Percentiles rank a stretch among this genome's conserved stretches.
Conservation (phyloP, 345 rosid genomes). For the Euphorbia tirucalli region DNA sequence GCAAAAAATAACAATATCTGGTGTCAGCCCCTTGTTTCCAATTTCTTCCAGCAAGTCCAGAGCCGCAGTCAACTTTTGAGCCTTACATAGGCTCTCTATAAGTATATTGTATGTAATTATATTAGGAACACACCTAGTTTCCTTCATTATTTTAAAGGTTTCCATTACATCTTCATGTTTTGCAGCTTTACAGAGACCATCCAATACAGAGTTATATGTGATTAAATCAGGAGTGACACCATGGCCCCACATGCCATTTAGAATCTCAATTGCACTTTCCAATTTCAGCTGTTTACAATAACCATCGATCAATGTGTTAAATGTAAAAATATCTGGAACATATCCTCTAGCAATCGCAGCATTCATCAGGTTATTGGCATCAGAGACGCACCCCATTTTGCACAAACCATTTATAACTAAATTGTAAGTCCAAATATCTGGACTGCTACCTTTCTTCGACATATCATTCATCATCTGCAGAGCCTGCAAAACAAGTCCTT, state of each 20-base stretch:
- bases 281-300: slow-evolving; percentile 70
- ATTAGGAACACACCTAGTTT: slow-evolving; percentile 74
- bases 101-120: slow-evolving; percentile 73
- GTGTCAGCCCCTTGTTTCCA: slow-evolving; percentile 47
- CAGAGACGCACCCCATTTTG: slow-evolving; percentile 86
- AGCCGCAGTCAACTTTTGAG: slow-evolving; percentile 59
- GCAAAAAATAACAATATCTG: slow-evolving; percentile 62
- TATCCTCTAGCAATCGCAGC: slow-evolving; percentile 68
- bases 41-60: slow-evolving; percentile 58
- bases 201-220: slow-evolving; percentile 81
- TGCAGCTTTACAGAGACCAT: slow-evolving; percentile 83
- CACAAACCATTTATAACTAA: slow-evolving; percentile 75
- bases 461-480: slow-evolving; percentile 66
- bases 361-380: slow-evolving; percentile 64
- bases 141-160: slow-evolving; percentile 60
- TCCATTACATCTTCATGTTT: slow-evolving; percentile 80
- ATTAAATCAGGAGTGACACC: slow-evolving; percentile 74
- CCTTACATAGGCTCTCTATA: slow-evolving; percentile 83
- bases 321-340: slow-evolving; percentile 75
- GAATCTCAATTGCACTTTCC: slow-evolving; percentile 63
- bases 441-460: slow-evolving; percentile 57
- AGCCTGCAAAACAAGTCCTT: slow-evolving; percentile 73
- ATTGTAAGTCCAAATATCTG: slow-evolving; percentile 79
- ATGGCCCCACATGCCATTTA: slow-evolving; percentile 61
- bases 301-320: slow-evolving; percentile 85